A percentile compares a stretch with the other conserved stretches of the same genome.
Evolutionary conservation across 306 rosid species (phyloP).

Genomic region (Acacia confusa): DNA sequence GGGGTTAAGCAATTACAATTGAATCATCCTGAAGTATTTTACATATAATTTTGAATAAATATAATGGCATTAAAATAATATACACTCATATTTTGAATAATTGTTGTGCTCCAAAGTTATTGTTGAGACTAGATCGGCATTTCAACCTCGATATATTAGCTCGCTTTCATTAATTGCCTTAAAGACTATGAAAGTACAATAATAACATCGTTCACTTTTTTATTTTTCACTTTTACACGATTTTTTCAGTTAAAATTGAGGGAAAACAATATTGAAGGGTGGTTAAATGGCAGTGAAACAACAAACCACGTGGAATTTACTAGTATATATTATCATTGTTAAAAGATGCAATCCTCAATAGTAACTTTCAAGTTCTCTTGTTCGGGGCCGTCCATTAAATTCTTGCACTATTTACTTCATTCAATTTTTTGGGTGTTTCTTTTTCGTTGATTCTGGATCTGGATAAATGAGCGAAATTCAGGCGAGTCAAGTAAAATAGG

Average conservation of each 20-base stretch:
- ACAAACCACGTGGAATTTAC: neutral
- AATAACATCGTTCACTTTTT: neutral
- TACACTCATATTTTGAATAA: neutral
- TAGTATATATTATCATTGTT: neutral
- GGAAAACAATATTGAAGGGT: neutral
- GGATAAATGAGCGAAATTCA: slow-evolving; percentile 11
- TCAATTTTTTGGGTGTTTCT: neutral
- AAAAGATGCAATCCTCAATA: neutral
- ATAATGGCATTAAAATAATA: neutral
- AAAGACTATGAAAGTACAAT: neutral
- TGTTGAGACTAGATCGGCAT: neutral
- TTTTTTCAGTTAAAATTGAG: neutral
- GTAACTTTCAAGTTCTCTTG: neutral
- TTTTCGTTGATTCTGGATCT: neutral
- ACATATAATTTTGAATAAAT: neutral
- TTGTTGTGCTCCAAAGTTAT: neutral
- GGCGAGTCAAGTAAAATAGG: neutral
- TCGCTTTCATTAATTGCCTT: neutral
- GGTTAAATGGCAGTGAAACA: neutral
- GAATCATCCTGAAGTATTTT: neutral
- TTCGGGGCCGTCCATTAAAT: neutral
- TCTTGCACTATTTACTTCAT: neutral
- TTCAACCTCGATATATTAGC: neutral
- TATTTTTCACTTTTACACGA: neutral
- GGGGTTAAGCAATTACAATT: neutral